phyloP scores from a whole-genome alignment of 805 yeast genomes.

The Aciculoconidium aculeatum region DNA sequence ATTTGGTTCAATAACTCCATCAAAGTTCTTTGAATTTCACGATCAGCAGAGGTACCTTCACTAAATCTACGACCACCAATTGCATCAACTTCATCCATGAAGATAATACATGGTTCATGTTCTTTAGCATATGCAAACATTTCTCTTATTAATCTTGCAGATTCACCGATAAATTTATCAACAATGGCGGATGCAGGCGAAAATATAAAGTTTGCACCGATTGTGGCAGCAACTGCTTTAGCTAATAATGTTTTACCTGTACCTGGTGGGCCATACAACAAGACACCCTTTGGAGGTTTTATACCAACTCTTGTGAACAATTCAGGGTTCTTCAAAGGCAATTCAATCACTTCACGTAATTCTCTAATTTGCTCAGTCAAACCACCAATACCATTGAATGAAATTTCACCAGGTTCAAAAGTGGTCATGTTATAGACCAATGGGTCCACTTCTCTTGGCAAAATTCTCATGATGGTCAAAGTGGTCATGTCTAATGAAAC shows the following conservation, averaged over 20 bases:
- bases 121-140: conserved; percentile 98
- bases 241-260: conserved; percentile 96
- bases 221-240: conserved; percentile 97
- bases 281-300: conserved; percentile 97
- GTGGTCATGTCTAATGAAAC: conserved; percentile 98
- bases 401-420: conserved; percentile 94
- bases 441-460: conserved; percentile 98
- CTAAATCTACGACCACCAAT: conserved; percentile 97
- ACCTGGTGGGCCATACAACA: conserved; percentile 97
- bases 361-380: conserved; percentile 93
- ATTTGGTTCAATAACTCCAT: conserved; percentile 96
- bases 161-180: conserved; percentile 96
- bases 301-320: conserved; percentile 93
- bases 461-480: conserved; percentile 90
- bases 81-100: conserved; percentile 98
- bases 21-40: conserved; percentile 95
- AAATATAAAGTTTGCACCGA: conserved; percentile 95
- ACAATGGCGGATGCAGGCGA: conserved; percentile 99
- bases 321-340: conserved; percentile 96
- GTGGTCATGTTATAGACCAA: conserved; percentile 97
- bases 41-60: conserved; percentile 97
- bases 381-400: conserved; percentile 95
- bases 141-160: conserved; percentile 93
- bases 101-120: conserved; percentile 96
- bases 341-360: conserved; percentile 93